These are phyloP conservation scores for Ustanciosporium gigantosporum DNA, from an alignment of 1,284 basidiomycete species.

Conservation along the genomic window DNA sequence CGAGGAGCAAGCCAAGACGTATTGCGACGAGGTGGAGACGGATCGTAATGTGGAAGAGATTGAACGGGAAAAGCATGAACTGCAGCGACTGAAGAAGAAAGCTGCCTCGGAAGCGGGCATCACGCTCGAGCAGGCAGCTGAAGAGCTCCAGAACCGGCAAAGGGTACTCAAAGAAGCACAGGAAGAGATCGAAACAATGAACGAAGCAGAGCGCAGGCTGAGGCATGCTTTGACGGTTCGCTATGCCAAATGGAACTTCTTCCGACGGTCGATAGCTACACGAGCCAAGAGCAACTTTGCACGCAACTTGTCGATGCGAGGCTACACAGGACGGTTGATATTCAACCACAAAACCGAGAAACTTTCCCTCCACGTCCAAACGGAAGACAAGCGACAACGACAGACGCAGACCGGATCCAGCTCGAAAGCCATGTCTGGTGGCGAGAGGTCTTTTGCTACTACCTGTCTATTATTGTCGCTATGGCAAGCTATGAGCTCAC, in stretches of 20 bases:
- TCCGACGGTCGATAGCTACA: slow-evolving; percentile 80
- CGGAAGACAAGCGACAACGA: slow-evolving; percentile 61
- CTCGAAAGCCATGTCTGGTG: slow-evolving; percentile 71
- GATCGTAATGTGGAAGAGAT: slow-evolving; percentile 68
- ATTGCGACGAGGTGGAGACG: slow-evolving; percentile 68
- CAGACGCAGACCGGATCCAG: slow-evolving; percentile 68
- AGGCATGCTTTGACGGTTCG: slow-evolving; percentile 16
- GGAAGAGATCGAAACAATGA: slow-evolving; percentile 70
- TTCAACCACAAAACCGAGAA: slow-evolving; percentile 78
- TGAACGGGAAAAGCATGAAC: slow-evolving; percentile 67
- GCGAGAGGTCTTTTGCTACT: slow-evolving; percentile 96
- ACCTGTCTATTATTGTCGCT: slow-evolving; percentile 88
- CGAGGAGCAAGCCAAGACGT: slow-evolving; percentile 67
- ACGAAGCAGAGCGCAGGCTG: slow-evolving; percentile 39
- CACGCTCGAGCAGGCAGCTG: slow-evolving; percentile 75
- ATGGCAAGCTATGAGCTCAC: slow-evolving; percentile 93
- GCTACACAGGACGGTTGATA: slow-evolving; percentile 63
- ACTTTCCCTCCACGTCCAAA: slow-evolving; percentile 71
- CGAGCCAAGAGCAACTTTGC: slow-evolving; percentile 82
- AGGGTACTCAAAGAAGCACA: slow-evolving; percentile 64
- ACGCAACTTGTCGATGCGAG: slow-evolving; percentile 79
- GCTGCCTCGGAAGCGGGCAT: slow-evolving; percentile 69
- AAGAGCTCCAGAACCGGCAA: slow-evolving; percentile 67
- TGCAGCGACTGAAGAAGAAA: slow-evolving; percentile 73
- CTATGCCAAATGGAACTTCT: slow-evolving; percentile 75